Evolutionary conservation across 1,284 basidiomycete species (phyloP), one percentile per base, ranked within the genome.

Genomic region (Irpex lacteus): DNA sequence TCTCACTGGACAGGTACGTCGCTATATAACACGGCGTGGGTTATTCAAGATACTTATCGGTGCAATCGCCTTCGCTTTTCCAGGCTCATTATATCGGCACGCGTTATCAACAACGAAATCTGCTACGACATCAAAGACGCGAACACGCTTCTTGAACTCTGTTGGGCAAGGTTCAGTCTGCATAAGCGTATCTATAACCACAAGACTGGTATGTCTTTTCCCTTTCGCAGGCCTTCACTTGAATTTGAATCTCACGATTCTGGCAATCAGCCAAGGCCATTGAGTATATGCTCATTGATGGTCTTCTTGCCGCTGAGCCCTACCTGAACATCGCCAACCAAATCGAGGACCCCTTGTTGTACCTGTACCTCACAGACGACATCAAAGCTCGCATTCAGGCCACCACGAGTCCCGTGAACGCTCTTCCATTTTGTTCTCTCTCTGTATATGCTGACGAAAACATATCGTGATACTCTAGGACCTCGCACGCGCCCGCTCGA

Each of bases 81-180:
- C 34, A 90, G 91, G 26, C 80, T 93, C 5, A 85, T 94, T 49
- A 76, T 84, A 62, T 92, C 90, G 2, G 86, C 90, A 0, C 82
- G 90, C 4, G 91, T 92, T 11, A 83, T 92, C 61, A 80, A 89
- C 26, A 75, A 87, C 67, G 80, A 89, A 68, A 91, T 94, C 26
- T 91, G 89, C 72, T 93, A 90, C 68, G 81, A 90, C 60, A 89
- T 90, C 77, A 94, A 94, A 71, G 90, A 92, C 64, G 86, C 86
- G 0, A 88, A 90, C 68, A 84, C 86, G 59, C 80, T 94, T 1
- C 90, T 89, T 67, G 87, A 91, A 65, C 81, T 93, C 2, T 92
- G 85, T 67, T 81, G 86, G 38, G 86, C 87, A 1, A 81, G 91
- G 2, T 93, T 91, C 73, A 87, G 83, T 47, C 77, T 92, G 7